These are phyloP conservation scores for Oryza meridionalis DNA, from an alignment of 176 grass and related monocot species.

Conservation along the genomic window DNA sequence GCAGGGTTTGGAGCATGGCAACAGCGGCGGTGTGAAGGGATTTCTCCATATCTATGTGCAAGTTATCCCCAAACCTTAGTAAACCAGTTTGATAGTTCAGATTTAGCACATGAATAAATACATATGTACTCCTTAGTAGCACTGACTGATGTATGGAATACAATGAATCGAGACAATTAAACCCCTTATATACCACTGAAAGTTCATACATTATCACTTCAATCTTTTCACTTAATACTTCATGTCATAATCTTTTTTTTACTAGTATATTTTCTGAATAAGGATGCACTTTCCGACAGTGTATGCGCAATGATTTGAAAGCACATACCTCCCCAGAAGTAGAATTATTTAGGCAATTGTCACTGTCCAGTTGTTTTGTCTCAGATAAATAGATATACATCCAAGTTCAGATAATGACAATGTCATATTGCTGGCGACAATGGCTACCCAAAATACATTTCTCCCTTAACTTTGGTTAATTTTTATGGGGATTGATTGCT, in stretches of 20 bases:
- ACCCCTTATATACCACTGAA: too few species aligned
- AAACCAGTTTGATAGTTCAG: too few species aligned
- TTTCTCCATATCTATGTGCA: too few species aligned
- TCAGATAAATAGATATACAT: neutral
- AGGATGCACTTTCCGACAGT: slow-evolving; percentile 6
- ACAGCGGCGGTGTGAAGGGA: too few species aligned
- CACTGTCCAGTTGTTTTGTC: neutral
- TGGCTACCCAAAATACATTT: neutral
- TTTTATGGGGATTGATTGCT: too few species aligned
- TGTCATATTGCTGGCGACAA: neutral
- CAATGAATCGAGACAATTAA: neutral
- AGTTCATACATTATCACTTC: neutral
- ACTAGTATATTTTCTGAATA: neutral
- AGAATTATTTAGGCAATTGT: neutral
- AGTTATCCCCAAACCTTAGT: too few species aligned
- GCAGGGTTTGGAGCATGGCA: too few species aligned
- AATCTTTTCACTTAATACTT: neutral
- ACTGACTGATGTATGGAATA: neutral
- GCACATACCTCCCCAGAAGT: slow-evolving; percentile 9
- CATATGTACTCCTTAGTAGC: too few species aligned
- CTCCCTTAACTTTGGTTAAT: too few species aligned
- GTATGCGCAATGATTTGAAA: slow-evolving; percentile 1
- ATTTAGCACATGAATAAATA: too few species aligned
- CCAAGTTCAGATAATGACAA: neutral
- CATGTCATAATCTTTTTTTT: neutral